Evolutionary conservation across 2,329 filamentous ascomycete species (phyloP).

Genomic region (Tolypocladium tundrense): DNA sequence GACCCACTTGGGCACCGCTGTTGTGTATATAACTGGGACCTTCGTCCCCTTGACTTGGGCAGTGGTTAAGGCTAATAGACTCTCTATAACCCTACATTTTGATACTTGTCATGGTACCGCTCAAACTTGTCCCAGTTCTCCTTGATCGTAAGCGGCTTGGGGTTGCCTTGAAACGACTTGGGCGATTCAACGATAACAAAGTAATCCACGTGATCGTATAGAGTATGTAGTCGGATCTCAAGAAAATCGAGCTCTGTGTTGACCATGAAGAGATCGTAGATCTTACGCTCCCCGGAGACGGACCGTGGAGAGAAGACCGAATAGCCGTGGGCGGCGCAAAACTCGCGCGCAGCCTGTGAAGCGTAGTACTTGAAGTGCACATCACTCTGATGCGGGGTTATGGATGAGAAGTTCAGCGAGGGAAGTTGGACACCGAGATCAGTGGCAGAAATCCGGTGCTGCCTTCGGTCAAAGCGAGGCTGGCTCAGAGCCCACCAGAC

Average conservation of each 20-base stretch:
- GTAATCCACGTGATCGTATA: constrained; percentile 50
- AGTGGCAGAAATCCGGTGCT: neutral
- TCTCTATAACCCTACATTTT: too few species aligned
- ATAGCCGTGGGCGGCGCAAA: constrained; percentile 23
- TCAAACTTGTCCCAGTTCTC: constrained; percentile 42
- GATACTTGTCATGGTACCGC: constrained; percentile 44
- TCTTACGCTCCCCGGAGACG: constrained; percentile 16
- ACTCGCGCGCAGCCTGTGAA: constrained; percentile 5
- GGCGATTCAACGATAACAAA: constrained; percentile 52
- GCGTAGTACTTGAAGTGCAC: neutral
- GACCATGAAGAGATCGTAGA: constrained; percentile 48
- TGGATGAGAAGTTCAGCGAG: neutral
- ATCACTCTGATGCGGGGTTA: neutral
- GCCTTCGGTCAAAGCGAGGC: neutral
- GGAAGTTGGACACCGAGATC: neutral
- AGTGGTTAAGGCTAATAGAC: too few species aligned
- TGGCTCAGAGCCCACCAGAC: neutral
- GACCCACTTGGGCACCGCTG: too few species aligned
- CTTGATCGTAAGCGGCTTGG: constrained; percentile 43
- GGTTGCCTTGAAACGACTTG: constrained; percentile 45
- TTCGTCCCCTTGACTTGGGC: too few species aligned
- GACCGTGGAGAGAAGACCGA: constrained; percentile 15
- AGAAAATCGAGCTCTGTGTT: constrained; percentile 56
- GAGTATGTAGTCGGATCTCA: constrained; percentile 50
- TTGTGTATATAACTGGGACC: too few species aligned